A percentile compares a stretch with the other conserved stretches of the same genome.
Evolutionary conservation across 768 basidiomycete species (phyloP).

Genomic region (Suillus tomentosus): DNA sequence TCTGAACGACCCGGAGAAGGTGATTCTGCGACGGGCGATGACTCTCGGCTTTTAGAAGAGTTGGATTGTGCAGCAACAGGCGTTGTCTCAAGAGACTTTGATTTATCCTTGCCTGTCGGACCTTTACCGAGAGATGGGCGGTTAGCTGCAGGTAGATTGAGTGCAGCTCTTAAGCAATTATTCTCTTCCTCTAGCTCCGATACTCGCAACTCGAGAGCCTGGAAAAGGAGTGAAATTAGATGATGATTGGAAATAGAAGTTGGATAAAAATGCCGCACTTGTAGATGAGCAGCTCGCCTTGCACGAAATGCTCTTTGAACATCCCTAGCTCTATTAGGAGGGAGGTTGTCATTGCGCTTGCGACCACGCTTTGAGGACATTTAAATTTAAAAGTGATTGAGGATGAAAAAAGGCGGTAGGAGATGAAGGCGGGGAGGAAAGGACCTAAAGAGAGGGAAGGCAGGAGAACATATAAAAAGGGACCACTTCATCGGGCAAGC

Average conservation of each 20-base stretch:
- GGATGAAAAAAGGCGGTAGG: conserved; percentile 19
- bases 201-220: conserved; percentile 84
- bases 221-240: conserved; percentile 33
- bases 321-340: conserved; percentile 75
- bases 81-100: conserved; percentile 48
- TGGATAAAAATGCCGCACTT: conserved; percentile 48
- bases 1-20: conserved; percentile 44
- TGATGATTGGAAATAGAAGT: conserved; percentile 43
- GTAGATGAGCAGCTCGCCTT: conserved; percentile 82
- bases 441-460: conserved; percentile 34
- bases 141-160: conserved; percentile 74
- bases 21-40: conserved; percentile 62
- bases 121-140: conserved; percentile 78
- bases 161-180: conserved; percentile 64
- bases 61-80: conserved; percentile 36
- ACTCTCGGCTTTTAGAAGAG: conserved; percentile 57
- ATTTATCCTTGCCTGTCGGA: conserved; percentile 86
- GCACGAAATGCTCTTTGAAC: conserved; percentile 91
- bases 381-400: conserved; percentile 17
- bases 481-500: conserved; percentile 35
- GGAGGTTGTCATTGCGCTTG: conserved; percentile 68
- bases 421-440: conserved; percentile 35
- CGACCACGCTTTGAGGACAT: conserved; percentile 90
- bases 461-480: conserved; percentile 42
- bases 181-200: conserved; percentile 86